These are phyloP conservation scores for Nakazawaea peltata DNA, from an alignment of 805 yeast species.

Conservation along the genomic window DNA sequence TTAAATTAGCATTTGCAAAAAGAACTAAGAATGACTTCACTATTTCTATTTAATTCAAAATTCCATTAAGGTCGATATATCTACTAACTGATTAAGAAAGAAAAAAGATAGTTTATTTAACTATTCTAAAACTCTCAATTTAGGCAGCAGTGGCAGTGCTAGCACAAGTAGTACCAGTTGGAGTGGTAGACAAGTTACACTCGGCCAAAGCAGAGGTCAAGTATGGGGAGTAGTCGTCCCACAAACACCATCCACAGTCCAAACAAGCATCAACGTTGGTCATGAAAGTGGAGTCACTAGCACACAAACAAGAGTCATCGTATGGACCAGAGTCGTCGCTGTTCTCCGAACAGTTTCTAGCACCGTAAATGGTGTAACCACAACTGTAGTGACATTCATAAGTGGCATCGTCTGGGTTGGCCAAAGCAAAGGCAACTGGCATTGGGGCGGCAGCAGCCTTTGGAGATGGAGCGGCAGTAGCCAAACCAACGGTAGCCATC, in stretches of 20 bases:
- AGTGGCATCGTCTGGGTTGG: conserved; percentile 21
- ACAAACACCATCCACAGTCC: conserved; percentile 19
- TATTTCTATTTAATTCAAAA: too few relatives aligned
- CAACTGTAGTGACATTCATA: conserved; percentile 25
- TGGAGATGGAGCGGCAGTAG: conserved; percentile 9
- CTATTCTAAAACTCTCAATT: not conserved
- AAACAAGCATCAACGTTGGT: conserved; percentile 23
- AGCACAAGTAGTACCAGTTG: conserved; percentile 25
- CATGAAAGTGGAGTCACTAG: conserved; percentile 18
- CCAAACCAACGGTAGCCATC: not conserved
- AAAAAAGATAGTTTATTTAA: not conserved
- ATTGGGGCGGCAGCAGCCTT: conserved; percentile 18
- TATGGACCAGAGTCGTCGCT: conserved; percentile 20
- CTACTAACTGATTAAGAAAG: not conserved
- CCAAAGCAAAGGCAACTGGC: conserved; percentile 21
- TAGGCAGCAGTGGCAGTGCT: conserved; percentile 13
- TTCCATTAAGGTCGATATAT: too few relatives aligned
- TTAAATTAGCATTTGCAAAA: too few relatives aligned
- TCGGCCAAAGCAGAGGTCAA: conserved; percentile 19
- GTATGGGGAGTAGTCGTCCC: conserved; percentile 5
- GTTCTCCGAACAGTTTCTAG: conserved; percentile 19
- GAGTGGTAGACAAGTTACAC: conserved; percentile 24
- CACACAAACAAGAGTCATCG: conserved; percentile 25
- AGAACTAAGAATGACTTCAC: too few relatives aligned
- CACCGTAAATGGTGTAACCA: conserved; percentile 24